A percentile compares a stretch with the other conserved stretches of the same genome.
phyloP scores from a whole-genome alignment of 768 basidiomycete species.

The Clathrus columnatus region DNA sequence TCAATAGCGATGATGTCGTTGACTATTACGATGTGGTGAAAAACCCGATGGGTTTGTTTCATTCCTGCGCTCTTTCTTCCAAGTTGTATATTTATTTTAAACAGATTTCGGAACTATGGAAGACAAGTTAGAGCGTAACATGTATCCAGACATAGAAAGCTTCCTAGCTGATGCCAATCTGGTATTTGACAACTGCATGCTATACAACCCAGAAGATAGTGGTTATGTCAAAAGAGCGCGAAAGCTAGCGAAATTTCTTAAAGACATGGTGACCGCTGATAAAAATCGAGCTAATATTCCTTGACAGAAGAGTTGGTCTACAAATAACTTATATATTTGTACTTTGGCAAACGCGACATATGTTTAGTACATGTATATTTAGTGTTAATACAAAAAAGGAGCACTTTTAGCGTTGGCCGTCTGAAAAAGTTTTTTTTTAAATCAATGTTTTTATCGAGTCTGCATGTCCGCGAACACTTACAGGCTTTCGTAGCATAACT shows the following conservation, averaged over 20 bases:
- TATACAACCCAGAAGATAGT: conserved; percentile 76
- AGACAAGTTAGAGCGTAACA: conserved; percentile 80
- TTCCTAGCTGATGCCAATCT: conserved; percentile 77
- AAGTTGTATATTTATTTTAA: neutral
- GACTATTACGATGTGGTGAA: conserved; percentile 90
- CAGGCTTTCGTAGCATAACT: conserved; percentile 35
- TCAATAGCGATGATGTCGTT: conserved; percentile 65
- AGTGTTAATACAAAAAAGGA: neutral
- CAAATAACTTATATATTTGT: neutral
- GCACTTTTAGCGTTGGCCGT: conserved; percentile 40
- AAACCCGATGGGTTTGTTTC: conserved; percentile 79
- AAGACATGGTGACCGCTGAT: conserved; percentile 35
- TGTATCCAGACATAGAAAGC: conserved; percentile 63
- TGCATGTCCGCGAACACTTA: conserved; percentile 16
- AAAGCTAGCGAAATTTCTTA: conserved; percentile 72
- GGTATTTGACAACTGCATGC: conserved; percentile 82
- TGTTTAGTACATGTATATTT: neutral
- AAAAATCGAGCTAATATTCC: neutral
- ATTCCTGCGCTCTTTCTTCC: conserved; percentile 4
- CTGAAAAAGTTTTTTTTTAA: conserved; percentile 23
- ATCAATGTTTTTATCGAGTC: neutral
- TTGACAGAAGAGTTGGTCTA: neutral
- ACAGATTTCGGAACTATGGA: conserved; percentile 84
- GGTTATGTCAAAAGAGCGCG: conserved; percentile 80
- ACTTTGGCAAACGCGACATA: neutral